Base-by-base conservation (phyloP, 1,284 basidiomycete genomes). In the Xerocomus tenax region DNA sequence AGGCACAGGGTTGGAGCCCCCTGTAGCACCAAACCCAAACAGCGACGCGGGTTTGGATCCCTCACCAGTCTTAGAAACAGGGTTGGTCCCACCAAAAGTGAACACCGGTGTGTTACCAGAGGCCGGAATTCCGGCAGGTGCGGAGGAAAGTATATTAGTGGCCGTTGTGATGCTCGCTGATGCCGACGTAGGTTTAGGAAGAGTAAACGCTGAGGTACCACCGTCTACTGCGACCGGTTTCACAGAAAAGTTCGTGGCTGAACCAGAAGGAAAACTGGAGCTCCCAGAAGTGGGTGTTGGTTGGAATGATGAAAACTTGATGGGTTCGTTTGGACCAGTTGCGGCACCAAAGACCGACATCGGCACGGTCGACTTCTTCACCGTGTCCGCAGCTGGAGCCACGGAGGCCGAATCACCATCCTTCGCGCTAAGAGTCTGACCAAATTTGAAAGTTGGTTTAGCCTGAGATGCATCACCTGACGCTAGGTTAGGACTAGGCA, bases 391-490 rank as follows among this genome's bases (percentile, higher is more conserved):
- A 40, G 30, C 30, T 30, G 47, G 45, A 39, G 42, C 39, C 25
- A 40, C 39, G 5, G 42, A 19, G 5, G 23, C 34, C 10, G 48
- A 41, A 18, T 48, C 19, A 45, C 46, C 30, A 48, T 57, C 41
- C 25, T 50, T 48, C 18, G 54, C 38, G 43, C 46, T 39, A 2
- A 53, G 28, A 28, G 53, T 35, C 41, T 60, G 52, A 38, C 60
- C 54, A 15, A 69, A 62, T 29, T 55, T 55, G 23, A 58, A 51
- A 7, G 58, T 48, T 7, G 50, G 38, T 29, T 67, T 59, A 13
- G 61, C 47, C 23, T 60, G 58, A 32, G 56, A 40, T 26, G 50
- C 35, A 18, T 50, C 42, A 12, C 53, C 50, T 16, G 53, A 26
- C 29, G 45, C 43, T 7, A 46, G 39, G 38, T 52, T 52, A 18